Evolutionary conservation across 768 basidiomycete genomes (phyloP), one percentile per base, ranked within the genome.

Genomic region (Pleurotus sapidus): DNA sequence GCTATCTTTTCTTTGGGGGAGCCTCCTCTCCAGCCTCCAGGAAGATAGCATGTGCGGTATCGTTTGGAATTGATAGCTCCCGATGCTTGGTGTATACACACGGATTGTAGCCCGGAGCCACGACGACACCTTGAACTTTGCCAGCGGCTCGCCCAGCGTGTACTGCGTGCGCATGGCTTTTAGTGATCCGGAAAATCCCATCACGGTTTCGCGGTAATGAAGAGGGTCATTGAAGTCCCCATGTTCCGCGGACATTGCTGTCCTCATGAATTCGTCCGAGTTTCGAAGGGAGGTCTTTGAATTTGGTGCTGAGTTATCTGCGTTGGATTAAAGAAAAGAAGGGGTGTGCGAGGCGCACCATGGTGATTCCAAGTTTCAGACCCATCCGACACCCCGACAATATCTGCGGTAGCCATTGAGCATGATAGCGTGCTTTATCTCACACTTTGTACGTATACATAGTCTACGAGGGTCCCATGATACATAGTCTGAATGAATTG

Each of bases 231-330:
- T 39, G 12, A 39, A 23, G 9, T 20, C 37, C 24, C n/a, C 50
- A 4, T 53, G 37, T 15, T 11, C 12, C 11, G 50, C 40, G 38
- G 27, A 30, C 27, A 53, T 39, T n/a, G 9, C 15, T 9, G 37
- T 20, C 50, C 50, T 53, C 14, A 37, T 53, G 27, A 53, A n/a
- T 12, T 53, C 12, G 20, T 53, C 50, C 23, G 50, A 53, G 23
- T 53, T 40, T 3, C 50, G n/a, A n/a, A n/a, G n/a, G 50, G 25
- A 40, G 50, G 50, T 53, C 50, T 53, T n/a, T 27, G 27, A 43
- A 43, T 1, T 43, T 12, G 7, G 12, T 20, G 18, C 15, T 43
- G 8, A 43, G 6, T 1, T n/a, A 30, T 30, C 27, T 6, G 5
- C 8, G 3, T 7, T 27, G 27, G 4, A 27, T 30, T 30, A 30